phyloP scores from a whole-genome alignment of 768 basidiomycete species.

The Leccinellum rugosiceps region DNA sequence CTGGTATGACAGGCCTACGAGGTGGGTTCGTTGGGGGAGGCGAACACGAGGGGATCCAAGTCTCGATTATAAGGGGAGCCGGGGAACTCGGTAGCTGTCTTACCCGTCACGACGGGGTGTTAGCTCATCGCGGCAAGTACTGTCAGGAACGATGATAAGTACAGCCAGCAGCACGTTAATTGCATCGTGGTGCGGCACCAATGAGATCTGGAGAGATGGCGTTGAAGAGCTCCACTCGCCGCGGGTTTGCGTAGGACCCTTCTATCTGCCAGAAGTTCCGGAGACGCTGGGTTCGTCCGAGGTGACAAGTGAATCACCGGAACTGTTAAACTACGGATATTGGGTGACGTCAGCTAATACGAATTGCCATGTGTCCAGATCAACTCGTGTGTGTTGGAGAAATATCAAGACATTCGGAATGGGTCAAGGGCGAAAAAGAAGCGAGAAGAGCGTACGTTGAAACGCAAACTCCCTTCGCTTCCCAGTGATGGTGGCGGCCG shows the following conservation, averaged over 20 bases:
- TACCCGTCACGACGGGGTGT: not conserved
- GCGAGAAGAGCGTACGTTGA: not conserved
- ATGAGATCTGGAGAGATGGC: conserved; percentile 4
- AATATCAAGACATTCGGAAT: too few species aligned
- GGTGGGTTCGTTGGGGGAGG: not conserved
- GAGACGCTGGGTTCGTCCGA: not conserved
- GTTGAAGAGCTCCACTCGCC: conserved; percentile 3
- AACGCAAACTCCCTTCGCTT: not conserved
- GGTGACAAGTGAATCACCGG: too few species aligned
- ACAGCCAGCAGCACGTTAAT: not conserved
- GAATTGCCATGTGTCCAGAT: not conserved
- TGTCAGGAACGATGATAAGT: not conserved
- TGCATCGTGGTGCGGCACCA: conserved; percentile 1
- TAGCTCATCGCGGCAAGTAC: not conserved
- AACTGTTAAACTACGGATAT: too few species aligned
- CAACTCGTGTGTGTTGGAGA: too few species aligned
- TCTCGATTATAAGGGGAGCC: conserved; percentile 7
- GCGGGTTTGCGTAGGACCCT: not conserved
- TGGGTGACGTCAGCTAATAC: too few species aligned
- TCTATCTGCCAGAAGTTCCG: not conserved
- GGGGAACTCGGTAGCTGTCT: not conserved
- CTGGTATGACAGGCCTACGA: not conserved
- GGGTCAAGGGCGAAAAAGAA: conserved; percentile 14
- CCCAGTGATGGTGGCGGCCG: not conserved
- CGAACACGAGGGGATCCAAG: not conserved